phyloP scores from a whole-genome alignment of 1,284 basidiomycete species.

The Lentinus polychrous region DNA sequence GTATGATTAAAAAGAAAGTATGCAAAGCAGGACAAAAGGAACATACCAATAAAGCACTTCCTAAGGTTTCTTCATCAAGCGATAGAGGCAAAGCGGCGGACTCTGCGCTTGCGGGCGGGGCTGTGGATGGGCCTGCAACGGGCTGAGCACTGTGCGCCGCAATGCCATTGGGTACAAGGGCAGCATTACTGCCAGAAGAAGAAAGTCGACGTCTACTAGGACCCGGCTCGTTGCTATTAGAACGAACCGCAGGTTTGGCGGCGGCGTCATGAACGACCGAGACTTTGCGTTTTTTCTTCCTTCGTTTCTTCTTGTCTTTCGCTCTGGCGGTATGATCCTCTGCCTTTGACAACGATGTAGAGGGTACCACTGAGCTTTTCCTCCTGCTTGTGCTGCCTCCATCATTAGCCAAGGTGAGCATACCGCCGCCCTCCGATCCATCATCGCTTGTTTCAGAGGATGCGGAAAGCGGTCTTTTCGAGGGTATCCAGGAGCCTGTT shows the following conservation, averaged over 20 bases:
- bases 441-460: background rate
- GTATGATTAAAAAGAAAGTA: too few species aligned
- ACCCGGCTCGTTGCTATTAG: background rate
- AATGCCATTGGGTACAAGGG: background rate
- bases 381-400: too few species aligned
- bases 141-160: background rate
- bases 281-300: conserved; percentile 20
- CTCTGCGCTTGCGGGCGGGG: background rate
- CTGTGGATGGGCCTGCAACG: background rate
- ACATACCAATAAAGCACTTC: too few species aligned
- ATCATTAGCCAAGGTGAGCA: too few species aligned
- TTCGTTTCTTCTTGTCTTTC: conserved; percentile 21
- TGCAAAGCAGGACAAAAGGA: too few species aligned
- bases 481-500: conserved; percentile 4
- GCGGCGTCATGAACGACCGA: conserved; percentile 13
- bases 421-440: background rate
- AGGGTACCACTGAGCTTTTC: too few species aligned
- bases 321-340: conserved; percentile 6
- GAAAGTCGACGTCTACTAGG: background rate
- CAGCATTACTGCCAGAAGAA: background rate
- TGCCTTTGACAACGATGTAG: background rate
- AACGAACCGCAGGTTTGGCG: background rate
- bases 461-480: background rate
- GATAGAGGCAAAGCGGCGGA: background rate
- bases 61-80: too few species aligned